Evolutionary conservation across 768 basidiomycete genomes (phyloP).

Genomic region (Gelatoporia subvermispora): DNA sequence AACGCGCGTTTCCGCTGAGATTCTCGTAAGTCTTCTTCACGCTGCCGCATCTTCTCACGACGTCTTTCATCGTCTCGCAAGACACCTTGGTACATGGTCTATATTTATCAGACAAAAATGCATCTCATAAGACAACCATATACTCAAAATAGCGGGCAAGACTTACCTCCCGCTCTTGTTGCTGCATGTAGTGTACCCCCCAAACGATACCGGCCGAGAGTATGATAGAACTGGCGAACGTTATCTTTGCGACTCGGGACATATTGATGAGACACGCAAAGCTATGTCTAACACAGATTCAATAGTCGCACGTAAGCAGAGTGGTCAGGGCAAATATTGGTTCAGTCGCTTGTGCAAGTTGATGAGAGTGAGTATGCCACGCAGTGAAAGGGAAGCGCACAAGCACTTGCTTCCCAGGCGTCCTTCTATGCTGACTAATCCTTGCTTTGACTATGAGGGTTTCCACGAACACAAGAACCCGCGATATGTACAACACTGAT

Average conservation of each 20-base stretch:
- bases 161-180: constrained; percentile 73
- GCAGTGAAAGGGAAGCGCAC: too few species aligned
- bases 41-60: constrained; percentile 61
- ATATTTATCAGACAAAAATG: constrained; percentile 4
- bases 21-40: constrained; percentile 56
- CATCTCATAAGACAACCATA: background rate
- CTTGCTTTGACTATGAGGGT: too few species aligned
- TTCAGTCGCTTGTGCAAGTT: too few species aligned
- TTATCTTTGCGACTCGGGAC: constrained; percentile 71
- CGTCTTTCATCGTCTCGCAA: constrained; percentile 83
- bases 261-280: constrained; percentile 19
- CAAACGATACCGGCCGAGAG: constrained; percentile 72
- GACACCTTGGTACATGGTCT: constrained; percentile 93
- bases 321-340: too few species aligned
- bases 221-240: constrained; percentile 61
- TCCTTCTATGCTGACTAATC: too few species aligned
- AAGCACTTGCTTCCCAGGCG: too few species aligned
- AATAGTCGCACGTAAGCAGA: too few species aligned
- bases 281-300: too few species aligned
- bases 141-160: background rate
- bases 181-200: constrained; percentile 86
- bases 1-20: constrained; percentile 60
- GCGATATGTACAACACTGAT: too few species aligned
- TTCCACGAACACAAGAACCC: too few species aligned
- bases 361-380: too few species aligned